Base-by-base conservation (phyloP, 306 rosid species). In the Quercus alba region DNA sequence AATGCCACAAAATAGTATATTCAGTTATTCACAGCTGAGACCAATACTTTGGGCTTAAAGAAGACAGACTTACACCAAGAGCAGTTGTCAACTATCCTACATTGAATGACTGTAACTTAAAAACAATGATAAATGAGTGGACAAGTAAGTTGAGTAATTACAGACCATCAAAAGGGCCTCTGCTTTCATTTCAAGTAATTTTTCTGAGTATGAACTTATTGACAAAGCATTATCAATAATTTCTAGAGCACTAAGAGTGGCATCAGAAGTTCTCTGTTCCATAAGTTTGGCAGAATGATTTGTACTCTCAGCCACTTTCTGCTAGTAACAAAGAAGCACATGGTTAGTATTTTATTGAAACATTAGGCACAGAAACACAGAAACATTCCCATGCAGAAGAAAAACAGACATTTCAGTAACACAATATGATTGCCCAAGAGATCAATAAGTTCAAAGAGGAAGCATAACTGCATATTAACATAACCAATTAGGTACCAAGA, bases 141-240 rank as follows among this genome's bases (percentile, higher is more conserved):
- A 56, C 26, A 68, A 84, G 74, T 73, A 55, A 83, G 73, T 41
- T 54, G 79, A 76, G 61, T 79, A 46, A 35, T 67, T 70, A 80
- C 88, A 56, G 66, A 95, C 98, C 94, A 88, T 68, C 85, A 75
- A 80, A n/a, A 93, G 84, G 77, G 97, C 94, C 88, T 93, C 97
- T 25, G 91, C 98, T 85, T 95, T 95, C 93, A 91, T 87, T 89
- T 90, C 89, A 74, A 93, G 93, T 88, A 95, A 87, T 59, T 83
- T 90, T 84, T 95, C 99, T 8, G 98, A 93, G 87, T 89, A 90
- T 61, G 77, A 75, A 84, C 97, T 88, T 75, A 88, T 89, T 56
- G 93, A 87, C 79, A 91, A 72, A 75, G 92, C 98, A 86, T 90
- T 87, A 54, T 90, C 81, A 81, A 90, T 83, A 72, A 85, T 79